A percentile compares a stretch with the other conserved stretches of the same genome.
phyloP scores from a whole-genome alignment of 2,329 filamentous ascomycete species.

The Arthrinium phaeospermum region DNA sequence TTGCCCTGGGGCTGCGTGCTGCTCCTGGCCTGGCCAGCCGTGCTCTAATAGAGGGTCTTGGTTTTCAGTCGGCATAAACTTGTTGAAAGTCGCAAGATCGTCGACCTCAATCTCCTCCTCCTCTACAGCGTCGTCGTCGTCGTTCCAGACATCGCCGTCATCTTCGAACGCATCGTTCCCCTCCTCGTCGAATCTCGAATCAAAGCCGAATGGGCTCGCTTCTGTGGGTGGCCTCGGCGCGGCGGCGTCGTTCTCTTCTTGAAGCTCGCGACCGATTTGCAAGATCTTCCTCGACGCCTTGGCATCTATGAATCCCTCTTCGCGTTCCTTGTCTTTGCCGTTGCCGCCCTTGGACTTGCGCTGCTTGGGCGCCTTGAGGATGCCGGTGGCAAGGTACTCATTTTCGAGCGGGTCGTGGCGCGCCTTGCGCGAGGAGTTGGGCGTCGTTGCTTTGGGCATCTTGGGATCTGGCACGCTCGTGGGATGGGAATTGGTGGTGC shows the following conservation, averaged over 20 bases:
- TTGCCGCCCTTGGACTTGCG: constrained; percentile 63
- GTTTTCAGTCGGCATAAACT: constrained; percentile 77
- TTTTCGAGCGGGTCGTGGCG: constrained; percentile 92
- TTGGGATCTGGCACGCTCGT: constrained; percentile 13
- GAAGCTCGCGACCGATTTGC: constrained; percentile 85
- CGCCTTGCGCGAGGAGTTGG: constrained; percentile 60
- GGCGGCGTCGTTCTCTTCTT: constrained; percentile 74
- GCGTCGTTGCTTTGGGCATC: constrained; percentile 82
- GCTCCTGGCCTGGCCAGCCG: constrained; percentile 56
- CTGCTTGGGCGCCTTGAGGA: constrained; percentile 76
- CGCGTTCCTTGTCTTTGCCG: constrained; percentile 61
- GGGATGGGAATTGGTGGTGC: constrained; percentile 23
- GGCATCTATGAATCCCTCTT: constrained; percentile 80
- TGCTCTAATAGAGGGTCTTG: constrained; percentile 73
- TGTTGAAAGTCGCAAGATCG: constrained; percentile 89
- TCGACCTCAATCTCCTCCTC: constrained; percentile 84
- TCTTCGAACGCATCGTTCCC: constrained; percentile 54
- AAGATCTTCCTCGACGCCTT: constrained; percentile 89
- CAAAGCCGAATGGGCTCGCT: constrained; percentile 78
- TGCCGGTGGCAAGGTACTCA: constrained; percentile 75
- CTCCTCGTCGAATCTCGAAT: constrained; percentile 68
- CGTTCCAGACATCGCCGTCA: constrained; percentile 63
- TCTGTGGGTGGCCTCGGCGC: constrained; percentile 46
- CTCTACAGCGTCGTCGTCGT: constrained; percentile 75
- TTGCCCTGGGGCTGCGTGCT: constrained; percentile 43